Percentiles rank a stretch among this genome's conserved stretches.
Conservation (phyloP, 306 rosid genomes). For the apple (Malus domestica) region ASM211411v1 NC_041800.1:3406001-3406500, state of each 20-base stretch:
- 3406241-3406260: constrained; percentile 18
- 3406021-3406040: constrained; percentile 82
- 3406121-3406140: background rate
- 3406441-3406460: constrained; percentile 9
- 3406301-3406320: constrained; percentile 12
- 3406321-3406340: constrained; percentile 43
- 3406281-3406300: constrained; percentile 10
- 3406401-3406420: background rate
- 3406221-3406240: constrained; percentile 17
- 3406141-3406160: constrained; percentile 17
- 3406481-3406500: background rate
- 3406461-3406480: background rate
- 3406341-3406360: background rate
- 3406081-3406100: constrained; percentile 28
- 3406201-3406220: constrained; percentile 2
- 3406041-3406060: constrained; percentile 63
- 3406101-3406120: constrained; percentile 17
- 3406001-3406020: constrained; percentile 46
- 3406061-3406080: constrained; percentile 21
- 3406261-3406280: constrained; percentile 1
- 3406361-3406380: background rate
- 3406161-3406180: background rate
- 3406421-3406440: background rate
- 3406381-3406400: background rate
- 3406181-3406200: background rate